Percentiles rank a stretch among this genome's conserved stretches.
Conservation (phyloP, 306 rosid genomes). For the Medicago arabica region DNA sequence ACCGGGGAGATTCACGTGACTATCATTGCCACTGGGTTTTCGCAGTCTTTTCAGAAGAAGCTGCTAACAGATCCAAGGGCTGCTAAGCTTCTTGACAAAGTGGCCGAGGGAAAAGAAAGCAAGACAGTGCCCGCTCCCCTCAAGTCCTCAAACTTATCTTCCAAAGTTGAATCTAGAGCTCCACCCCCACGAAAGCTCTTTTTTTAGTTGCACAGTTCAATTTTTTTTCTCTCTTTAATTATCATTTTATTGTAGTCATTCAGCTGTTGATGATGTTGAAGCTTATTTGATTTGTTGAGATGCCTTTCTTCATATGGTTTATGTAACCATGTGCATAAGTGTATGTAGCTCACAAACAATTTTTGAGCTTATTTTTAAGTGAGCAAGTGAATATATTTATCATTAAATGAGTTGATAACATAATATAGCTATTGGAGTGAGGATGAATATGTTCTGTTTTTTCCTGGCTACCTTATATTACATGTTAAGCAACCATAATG, state of each 20-base stretch:
- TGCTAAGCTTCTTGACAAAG: slow-evolving; percentile 70
- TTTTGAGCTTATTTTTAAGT: not conserved
- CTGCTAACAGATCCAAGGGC: slow-evolving; percentile 91
- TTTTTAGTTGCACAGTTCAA: slow-evolving; percentile 47
- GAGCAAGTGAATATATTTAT: not conserved
- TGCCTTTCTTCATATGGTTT: slow-evolving; percentile 12
- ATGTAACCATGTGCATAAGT: slow-evolving; percentile 1
- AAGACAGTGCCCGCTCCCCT: slow-evolving; percentile 61
- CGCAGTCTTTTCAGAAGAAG: slow-evolving; percentile 92
- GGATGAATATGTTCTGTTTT: too few relatives aligned
- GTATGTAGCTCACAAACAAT: slow-evolving; percentile 12
- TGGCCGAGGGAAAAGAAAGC: slow-evolving; percentile 66
- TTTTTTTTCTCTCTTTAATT: not conserved
- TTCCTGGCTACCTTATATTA: too few relatives aligned
- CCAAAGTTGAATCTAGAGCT: slow-evolving; percentile 60
- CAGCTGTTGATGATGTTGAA: slow-evolving; percentile 52
- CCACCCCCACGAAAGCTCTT: slow-evolving; percentile 71
- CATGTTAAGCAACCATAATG: too few relatives aligned
- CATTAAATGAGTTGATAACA: too few relatives aligned
- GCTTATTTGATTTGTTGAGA: slow-evolving; percentile 43
- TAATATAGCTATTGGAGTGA: too few relatives aligned
- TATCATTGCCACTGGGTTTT: slow-evolving; percentile 94
- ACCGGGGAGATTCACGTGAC: slow-evolving; percentile 95
- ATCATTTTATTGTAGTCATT: slow-evolving; percentile 12
- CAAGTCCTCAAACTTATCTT: slow-evolving; percentile 50